Conservation (phyloP, 345 rosid species). For the Hirschfeldia incana region DNA sequence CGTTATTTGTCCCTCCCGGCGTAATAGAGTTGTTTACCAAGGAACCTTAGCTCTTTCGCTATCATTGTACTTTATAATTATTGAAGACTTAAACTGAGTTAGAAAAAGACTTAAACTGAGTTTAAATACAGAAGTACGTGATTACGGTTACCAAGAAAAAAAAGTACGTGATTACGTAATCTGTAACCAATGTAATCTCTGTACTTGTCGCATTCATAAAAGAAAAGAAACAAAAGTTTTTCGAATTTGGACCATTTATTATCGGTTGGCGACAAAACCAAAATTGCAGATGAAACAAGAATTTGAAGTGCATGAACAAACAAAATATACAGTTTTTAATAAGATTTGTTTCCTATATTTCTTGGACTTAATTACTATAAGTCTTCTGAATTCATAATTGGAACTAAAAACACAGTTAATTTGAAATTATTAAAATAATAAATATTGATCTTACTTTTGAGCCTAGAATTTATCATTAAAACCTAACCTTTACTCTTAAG, state of each 20-base stretch:
- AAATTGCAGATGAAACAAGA: not conserved
- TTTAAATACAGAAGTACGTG: not conserved
- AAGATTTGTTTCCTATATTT: not conserved
- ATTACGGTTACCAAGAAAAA: not conserved
- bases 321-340: not conserved
- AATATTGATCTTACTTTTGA: not conserved
- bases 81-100: not conserved
- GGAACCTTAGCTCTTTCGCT: slow-evolving; percentile 16
- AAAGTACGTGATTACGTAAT: not conserved
- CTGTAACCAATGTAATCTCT: not conserved
- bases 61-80: not conserved
- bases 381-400: not conserved
- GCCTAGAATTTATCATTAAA: not conserved
- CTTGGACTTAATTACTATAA: not conserved
- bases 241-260: not conserved
- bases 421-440: not conserved
- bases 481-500: not conserved
- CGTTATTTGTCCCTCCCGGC: slow-evolving; percentile 32
- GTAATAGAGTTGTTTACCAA: slow-evolving; percentile 36
- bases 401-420: not conserved
- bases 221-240: no score
- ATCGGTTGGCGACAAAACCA: not conserved
- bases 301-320: not conserved
- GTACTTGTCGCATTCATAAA: not conserved
- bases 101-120: not conserved